Conservation (phyloP, 2,329 filamentous ascomycete genomes). For the Venturiaceae sp. region DNA sequence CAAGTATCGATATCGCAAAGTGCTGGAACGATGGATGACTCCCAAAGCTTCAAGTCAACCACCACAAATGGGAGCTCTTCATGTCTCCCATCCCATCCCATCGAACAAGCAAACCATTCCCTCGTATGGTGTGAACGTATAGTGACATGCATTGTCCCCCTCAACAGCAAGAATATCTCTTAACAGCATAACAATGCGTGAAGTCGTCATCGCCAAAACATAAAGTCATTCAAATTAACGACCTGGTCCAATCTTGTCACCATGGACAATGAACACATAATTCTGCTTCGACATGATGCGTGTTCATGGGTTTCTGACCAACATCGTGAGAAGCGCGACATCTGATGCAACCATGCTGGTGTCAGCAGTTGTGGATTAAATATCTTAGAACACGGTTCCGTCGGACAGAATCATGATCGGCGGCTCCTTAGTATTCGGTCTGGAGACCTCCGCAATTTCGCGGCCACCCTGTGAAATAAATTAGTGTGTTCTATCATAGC, state of each 20-base stretch:
- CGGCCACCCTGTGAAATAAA: constrained; percentile 61
- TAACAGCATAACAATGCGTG: background rate
- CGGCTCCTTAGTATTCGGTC: constrained; percentile 92
- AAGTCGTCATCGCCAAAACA: background rate
- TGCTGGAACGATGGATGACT: background rate
- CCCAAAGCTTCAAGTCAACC: no score
- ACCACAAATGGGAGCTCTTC: no score
- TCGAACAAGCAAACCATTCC: background rate
- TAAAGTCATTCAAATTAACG: background rate
- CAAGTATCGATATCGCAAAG: background rate
- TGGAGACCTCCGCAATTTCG: constrained; percentile 89
- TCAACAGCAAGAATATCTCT: background rate
- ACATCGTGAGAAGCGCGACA: no score
- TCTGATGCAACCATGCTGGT: no score
- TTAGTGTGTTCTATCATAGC: constrained; percentile 14
- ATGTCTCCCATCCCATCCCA: background rate
- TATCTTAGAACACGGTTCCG: constrained; percentile 80
- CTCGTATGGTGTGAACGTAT: background rate
- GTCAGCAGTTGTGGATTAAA: background rate
- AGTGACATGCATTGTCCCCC: background rate
- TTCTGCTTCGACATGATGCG: background rate
- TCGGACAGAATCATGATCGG: constrained; percentile 95
- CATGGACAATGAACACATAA: background rate
- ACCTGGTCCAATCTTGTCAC: background rate
- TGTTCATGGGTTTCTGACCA: no score